These are phyloP conservation scores for Trametes sanguinea DNA, from an alignment of 768 basidiomycete genomes.

Conservation along the genomic window DNA sequence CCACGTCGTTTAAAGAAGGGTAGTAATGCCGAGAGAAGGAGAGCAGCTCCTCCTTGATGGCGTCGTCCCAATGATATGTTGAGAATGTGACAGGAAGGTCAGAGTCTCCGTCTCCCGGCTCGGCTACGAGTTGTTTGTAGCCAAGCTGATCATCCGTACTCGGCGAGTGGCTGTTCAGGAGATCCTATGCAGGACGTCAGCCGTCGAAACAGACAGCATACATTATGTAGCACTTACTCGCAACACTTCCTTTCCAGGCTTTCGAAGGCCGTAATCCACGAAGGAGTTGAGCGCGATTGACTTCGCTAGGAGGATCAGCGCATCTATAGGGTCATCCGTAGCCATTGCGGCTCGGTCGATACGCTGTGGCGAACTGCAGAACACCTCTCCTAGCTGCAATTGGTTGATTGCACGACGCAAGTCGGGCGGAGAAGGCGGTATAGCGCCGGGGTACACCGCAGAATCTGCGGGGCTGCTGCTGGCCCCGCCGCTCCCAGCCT, in stretches of 20 bases:
- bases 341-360: too few relatives aligned
- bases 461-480: background rate
- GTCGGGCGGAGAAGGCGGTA: slow-evolving; percentile 1
- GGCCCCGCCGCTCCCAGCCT: background rate
- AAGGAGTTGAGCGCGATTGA: slow-evolving; percentile 4
- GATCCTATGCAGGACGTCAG: slow-evolving; percentile 12
- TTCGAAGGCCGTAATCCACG: slow-evolving; percentile 10
- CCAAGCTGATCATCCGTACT: slow-evolving; percentile 24
- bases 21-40: background rate
- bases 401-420: slow-evolving; percentile 19
- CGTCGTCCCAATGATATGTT: slow-evolving; percentile 18
- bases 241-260: slow-evolving; percentile 5
- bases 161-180: slow-evolving; percentile 5
- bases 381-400: slow-evolving; percentile 11
- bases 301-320: slow-evolving; percentile 2
- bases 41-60: slow-evolving; percentile 6
- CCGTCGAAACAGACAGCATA: background rate
- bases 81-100: slow-evolving; percentile 18
- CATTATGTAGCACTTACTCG: slow-evolving; percentile 3
- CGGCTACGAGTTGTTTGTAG: slow-evolving; percentile 15
- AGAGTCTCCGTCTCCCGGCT: background rate
- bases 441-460: background rate
- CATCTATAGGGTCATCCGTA: background rate
- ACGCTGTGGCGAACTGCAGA: background rate
- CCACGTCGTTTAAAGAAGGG: background rate